Evolutionary conservation across 768 basidiomycete species (phyloP), one percentile per base, ranked within the genome.

Genomic region (Psilocybe cubensis): DNA sequence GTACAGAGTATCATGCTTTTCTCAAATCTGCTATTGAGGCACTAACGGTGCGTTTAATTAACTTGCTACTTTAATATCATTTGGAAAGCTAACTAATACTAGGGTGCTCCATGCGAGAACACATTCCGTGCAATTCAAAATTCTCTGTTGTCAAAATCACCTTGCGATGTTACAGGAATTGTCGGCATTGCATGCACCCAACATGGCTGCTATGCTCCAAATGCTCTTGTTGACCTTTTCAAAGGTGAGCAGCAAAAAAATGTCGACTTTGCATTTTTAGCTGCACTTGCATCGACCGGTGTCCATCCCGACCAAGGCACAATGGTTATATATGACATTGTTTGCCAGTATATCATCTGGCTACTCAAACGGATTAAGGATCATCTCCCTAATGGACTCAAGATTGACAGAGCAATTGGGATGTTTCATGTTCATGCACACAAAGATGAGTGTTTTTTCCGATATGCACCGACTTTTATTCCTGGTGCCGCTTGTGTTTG

Each of bases 401-500:
- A 9, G 5, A 33, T 72, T 3, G 49, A 61, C 0, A 44, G 33
- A 0, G 67, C 60, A 1, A 71, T 73, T n/a, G 64, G 70, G 0
- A 46, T 68, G 4, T 71, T 68, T 54, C 68, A 72, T 48, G 60
- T 72, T 0, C 70, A 71, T 52, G 68, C 45, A 0, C 68, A 72
- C 58, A 56, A 62, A 8, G 54, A 64, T 0, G 25, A 71, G 24
- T 74, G 74, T 43, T 66, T 65, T 11, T 48, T 65, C 3, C 42
- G 68, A 0, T 77, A 56, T 60, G 57, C 65, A 3, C 33, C 61
- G 0, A 43, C 54, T 1, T 68, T 67, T n/a, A 63, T 68, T n/a
- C 46, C 57, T 0, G 53, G 63, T 0, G 40, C 57, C 0, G 66
- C 51, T 17, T 27, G 52, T 3, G 50, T 60, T 3, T 48, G 31